Evolutionary conservation across 192 early-diverging fungal species (phyloP), one percentile per base, ranked within the genome.

Genomic region (Haplosporangium gracile): DNA sequence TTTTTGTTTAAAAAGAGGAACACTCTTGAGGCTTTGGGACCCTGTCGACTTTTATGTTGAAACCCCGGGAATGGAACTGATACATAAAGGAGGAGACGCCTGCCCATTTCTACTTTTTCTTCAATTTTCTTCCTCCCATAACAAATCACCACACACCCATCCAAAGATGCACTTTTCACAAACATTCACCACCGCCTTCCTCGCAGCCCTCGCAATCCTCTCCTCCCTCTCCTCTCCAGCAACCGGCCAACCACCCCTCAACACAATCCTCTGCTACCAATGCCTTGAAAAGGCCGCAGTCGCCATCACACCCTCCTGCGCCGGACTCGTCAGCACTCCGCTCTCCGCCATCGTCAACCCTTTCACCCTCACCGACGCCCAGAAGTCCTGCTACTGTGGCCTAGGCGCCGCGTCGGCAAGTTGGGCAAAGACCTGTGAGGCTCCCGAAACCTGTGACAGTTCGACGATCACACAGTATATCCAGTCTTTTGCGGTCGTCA

Each of bases 201-300:
- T 57, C n/a, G 55, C 55, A 57, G 24, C 55, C 55, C n/a, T 57
- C 7, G 1, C 55, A 5, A 9, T 57, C 55, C n/a, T 57, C 55
- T 57, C 55, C 4, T 57, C n/a, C 7, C 24, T 57, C 6, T 57
- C 55, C 55, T 8, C 0, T 4, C 22, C 55, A 57, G n/a, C 55
- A 57, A 24, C 22, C 1, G 55, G n/a, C 55, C 55, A 57, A 57
- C 13, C 55, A 24, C 55, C 55, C 0, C 13, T 57, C 55, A 57
- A 57, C n/a, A 57, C 55, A n/a, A 57, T 57, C 55, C 55, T 57
- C 55, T 57, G 55, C n/a, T 57, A 57, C n/a, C 55, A 57, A 26
- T 26, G 55, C n/a, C 55, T 57, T 10, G 55, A 57, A 57, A 57
- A 57, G 55, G 55, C 55, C 55, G 55, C 55, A 24, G 55, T 57